phyloP scores from a whole-genome alignment of 192 early-diverging fungal species.

The Backusella parvicylindrica region DNA sequence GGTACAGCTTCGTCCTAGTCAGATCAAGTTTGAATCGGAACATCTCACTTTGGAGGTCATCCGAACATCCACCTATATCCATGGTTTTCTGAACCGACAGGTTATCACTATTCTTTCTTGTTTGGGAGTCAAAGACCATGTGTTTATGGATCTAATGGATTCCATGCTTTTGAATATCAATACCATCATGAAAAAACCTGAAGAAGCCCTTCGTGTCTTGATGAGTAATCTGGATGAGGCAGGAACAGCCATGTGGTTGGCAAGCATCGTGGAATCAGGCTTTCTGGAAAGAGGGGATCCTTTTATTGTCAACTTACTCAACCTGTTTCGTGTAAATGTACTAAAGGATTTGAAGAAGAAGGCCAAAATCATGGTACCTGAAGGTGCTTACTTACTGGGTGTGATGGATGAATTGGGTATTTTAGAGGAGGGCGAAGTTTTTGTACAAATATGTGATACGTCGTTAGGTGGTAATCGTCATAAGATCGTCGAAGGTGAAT shows the following conservation, averaged over 20 bases:
- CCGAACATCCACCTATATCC: constrained; percentile 44
- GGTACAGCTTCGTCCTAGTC: constrained; percentile 52
- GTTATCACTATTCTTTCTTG: constrained; percentile 56
- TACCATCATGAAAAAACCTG: constrained; percentile 32
- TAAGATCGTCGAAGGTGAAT: constrained; percentile 35
- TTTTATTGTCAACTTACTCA: constrained; percentile 40
- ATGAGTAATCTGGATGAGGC: constrained; percentile 41
- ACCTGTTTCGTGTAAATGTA: constrained; percentile 39
- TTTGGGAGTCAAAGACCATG: constrained; percentile 54
- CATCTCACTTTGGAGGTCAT: constrained; percentile 57
- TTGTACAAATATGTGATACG: constrained; percentile 41
- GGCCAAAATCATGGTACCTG: constrained; percentile 49
- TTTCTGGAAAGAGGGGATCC: constrained; percentile 43
- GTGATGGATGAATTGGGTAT: constrained; percentile 49
- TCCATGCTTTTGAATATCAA: constrained; percentile 37
- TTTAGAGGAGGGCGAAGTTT: constrained; percentile 46
- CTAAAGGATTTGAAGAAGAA: constrained; percentile 47
- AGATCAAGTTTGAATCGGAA: constrained; percentile 54
- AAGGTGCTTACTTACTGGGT: constrained; percentile 53
- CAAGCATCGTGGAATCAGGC: constrained; percentile 42
- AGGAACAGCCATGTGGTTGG: constrained; percentile 38
- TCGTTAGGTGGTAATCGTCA: constrained; percentile 9
- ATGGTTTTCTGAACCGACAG: constrained; percentile 62
- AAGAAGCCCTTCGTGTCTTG: constrained; percentile 35
- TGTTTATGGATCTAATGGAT: constrained; percentile 50